Base-by-base conservation (phyloP, 352 stramenopile genomes). In the Phytophthora lateralis region DNA sequence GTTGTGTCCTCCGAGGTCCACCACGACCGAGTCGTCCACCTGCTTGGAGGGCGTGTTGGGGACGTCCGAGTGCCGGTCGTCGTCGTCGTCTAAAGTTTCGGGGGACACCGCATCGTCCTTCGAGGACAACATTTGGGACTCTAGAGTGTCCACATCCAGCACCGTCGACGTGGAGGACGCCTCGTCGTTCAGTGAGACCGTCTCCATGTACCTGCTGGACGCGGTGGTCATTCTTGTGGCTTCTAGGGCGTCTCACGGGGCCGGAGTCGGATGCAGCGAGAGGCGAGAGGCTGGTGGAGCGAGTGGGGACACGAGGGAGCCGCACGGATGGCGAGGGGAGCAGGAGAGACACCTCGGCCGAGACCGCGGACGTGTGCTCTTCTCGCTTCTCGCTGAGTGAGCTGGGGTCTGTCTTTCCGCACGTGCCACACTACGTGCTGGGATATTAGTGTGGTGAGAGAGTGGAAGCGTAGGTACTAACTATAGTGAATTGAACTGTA, bases 141-240 rank as follows among this genome's bases (percentile, higher is more conserved):
- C 80, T 21, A 90, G 47, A 49, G 52, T 66, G 55, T 85, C 80
- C 26, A 89, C 60, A 44, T 82, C 55, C 45, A 75, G 42, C 27
- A 73, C 62, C 8, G 63, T 73, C 17, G 58, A 63, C 6, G 17
- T 24, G 17, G 37, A 42, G 4, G 68, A 35, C 49, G 60, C 61
- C 54, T 92, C 83, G 45, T 93, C 83, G 57, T 88, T 90, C 35
- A 91, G 67, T 30, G 81, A 91, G 29, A 93, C 83, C 2, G 81
- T 93, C 60, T 93, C 81, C 48, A 93, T 75, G 55, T 78, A 90
- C 61, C 60, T 60, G 18, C 21, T 66, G 21, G 65, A 48, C 53
- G 54, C 52, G 14, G 65, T 73, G 8, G 65, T 73, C 65, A 69
- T 73, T 39, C 51, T 68, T 76, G 49, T n/a, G 37, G 17, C 10